Evolutionary conservation across 2,329 filamentous ascomycete genomes (phyloP).

Genomic region (Penicillium hordei): DNA sequence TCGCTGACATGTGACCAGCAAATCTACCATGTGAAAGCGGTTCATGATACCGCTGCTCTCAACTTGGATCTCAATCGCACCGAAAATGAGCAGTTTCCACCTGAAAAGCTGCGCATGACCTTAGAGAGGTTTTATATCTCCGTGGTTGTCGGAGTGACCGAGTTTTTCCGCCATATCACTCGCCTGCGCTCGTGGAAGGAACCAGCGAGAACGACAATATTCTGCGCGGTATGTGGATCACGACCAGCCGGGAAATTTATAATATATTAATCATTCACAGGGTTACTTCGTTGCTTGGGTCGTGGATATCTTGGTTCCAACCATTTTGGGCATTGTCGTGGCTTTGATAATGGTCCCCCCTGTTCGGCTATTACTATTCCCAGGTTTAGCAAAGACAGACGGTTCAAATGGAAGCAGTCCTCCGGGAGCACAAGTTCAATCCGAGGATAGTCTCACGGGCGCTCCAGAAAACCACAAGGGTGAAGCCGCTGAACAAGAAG

Average conservation of each 20-base stretch:
- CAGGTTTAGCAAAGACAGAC: conserved; percentile 65
- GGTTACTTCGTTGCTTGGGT: conserved; percentile 67
- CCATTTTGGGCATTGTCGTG: conserved; percentile 59
- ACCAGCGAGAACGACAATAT: conserved; percentile 63
- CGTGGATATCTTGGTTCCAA: conserved; percentile 67
- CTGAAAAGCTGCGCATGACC: conserved; percentile 76
- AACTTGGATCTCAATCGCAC: conserved; percentile 77
- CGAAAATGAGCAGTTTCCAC: conserved; percentile 78
- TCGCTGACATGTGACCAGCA: conserved; percentile 49
- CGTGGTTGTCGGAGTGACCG: conserved; percentile 66
- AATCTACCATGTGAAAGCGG: conserved; percentile 71
- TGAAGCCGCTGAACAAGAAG: conserved; percentile 80
- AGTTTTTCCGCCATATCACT: conserved; percentile 69
- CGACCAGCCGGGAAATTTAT: fast-evolving
- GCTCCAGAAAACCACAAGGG: conserved; percentile 79
- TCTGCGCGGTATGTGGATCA: conserved; percentile 52
- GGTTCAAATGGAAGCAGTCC: conserved; percentile 55
- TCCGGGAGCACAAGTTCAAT: conserved; percentile 68
- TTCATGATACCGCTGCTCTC: conserved; percentile 58
- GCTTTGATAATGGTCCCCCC: conserved; percentile 65
- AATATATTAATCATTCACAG: conserved; percentile 25
- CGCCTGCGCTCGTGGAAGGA: conserved; percentile 79
- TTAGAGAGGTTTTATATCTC: conserved; percentile 81
- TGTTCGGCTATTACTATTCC: conserved; percentile 65
- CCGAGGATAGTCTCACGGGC: conserved; percentile 74